Evolutionary conservation across 2,329 filamentous ascomycete species (phyloP), one percentile per base, ranked within the genome.

Genomic region (Fusarium xyrophilum): DNA sequence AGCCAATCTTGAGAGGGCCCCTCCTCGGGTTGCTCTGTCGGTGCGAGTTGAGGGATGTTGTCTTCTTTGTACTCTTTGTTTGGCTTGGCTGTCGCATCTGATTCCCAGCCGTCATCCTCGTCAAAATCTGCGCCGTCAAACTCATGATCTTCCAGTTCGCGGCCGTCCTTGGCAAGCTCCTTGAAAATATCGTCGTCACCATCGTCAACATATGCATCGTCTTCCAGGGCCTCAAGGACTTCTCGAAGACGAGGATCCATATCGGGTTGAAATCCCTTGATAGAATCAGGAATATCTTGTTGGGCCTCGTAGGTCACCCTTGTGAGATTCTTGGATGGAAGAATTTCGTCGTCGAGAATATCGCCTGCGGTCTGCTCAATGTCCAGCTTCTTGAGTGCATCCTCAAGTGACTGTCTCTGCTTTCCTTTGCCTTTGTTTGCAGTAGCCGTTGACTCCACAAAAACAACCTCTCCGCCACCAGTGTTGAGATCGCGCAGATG

Each of bases 231-330:
- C 79, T 97, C 94, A 27, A 99, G 81, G 8, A 94, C 93, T 78
- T 99, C 96, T 46, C 96, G 87, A 71, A 99, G 78, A 39, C 95
- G 86, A 4, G 94, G 94, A 75, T 99, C 96, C 96, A 99, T 98
- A 76, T 98, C 94, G 10, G 96, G 96, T 79, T 99, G 91, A 78
- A 99, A 97, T 0, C 96, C 96, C 5, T 92, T 91, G 74, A 99
- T 92, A 11, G 89, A 89, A 80, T 99, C 96, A 2, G 96, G 96
- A 2, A 98, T 83, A 73, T 97, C 88, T 79, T 99, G 96, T 80
- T 97, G 93, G 56, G 93, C 91, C 78, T 98, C 93, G 77, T 98
- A 98, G 46, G 91, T 93, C 33, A 88, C 82, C 74, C 90, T 88
- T 57, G 88, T 88, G 46, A 94, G 84, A 76, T 93, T 95, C 75